Conservation (phyloP, 2,329 filamentous ascomycete species). For the Aspergillus spinulosporus region DNA sequence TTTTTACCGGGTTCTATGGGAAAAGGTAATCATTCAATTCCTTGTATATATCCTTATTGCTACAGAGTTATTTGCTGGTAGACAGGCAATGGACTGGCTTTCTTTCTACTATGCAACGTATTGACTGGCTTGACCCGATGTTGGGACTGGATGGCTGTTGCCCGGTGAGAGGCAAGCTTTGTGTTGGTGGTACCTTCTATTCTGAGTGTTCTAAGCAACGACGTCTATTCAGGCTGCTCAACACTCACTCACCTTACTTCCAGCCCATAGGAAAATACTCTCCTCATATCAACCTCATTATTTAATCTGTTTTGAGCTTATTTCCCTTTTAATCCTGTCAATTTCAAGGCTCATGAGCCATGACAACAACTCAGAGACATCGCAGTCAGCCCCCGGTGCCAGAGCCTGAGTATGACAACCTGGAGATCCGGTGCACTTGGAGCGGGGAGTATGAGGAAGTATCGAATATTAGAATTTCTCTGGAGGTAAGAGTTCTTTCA, state of each 20-base stretch:
- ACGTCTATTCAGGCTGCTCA: background rate
- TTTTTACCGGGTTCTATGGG: slow-evolving; percentile 17
- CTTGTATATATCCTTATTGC: slow-evolving; percentile 33
- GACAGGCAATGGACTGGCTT: slow-evolving; percentile 10
- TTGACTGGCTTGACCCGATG: too few relatives aligned
- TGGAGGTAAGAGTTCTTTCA: slow-evolving; percentile 30
- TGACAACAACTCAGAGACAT: slow-evolving; percentile 1
- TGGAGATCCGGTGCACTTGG: slow-evolving; percentile 37
- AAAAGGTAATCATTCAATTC: slow-evolving; percentile 22
- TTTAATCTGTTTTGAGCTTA: background rate
- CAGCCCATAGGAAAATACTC: background rate
- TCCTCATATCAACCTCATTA: background rate
- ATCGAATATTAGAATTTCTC: slow-evolving; percentile 24
- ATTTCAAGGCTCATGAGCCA: background rate
- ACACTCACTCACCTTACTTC: background rate
- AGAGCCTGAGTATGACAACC: slow-evolving; percentile 26
- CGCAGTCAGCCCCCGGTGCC: background rate
- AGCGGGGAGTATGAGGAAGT: slow-evolving; percentile 26
- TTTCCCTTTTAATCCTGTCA: background rate
- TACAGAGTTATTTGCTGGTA: slow-evolving; percentile 9
- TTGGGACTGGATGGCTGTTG: background rate
- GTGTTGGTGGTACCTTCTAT: background rate
- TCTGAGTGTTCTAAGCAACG: background rate
- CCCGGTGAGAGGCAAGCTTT: background rate
- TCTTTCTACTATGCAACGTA: background rate